phyloP scores from a whole-genome alignment of 2,329 filamentous ascomycete species.

The Graphilbum fragrans region DNA sequence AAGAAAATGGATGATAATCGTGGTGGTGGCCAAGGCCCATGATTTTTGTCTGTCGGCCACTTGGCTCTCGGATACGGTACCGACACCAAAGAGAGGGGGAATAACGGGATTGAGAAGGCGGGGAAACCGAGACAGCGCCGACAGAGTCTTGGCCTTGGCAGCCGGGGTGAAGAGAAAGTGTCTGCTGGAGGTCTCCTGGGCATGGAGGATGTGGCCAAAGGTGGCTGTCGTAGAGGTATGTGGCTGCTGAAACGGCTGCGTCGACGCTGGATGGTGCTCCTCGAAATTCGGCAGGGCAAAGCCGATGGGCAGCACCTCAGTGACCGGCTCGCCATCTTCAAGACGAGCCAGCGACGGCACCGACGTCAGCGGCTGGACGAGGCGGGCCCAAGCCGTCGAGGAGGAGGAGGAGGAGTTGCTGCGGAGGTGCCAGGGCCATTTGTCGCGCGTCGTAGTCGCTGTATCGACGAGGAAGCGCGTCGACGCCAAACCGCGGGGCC shows the following conservation, averaged over 20 bases:
- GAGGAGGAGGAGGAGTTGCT: too few relatives aligned
- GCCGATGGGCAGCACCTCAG: neutral
- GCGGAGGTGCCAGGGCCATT: constrained; percentile 23
- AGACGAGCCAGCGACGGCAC: constrained; percentile 10
- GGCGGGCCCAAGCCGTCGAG: neutral
- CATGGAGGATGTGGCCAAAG: constrained; percentile 40
- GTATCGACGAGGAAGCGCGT: constrained; percentile 21
- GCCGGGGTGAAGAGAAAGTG: neutral
- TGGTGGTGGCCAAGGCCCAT: neutral
- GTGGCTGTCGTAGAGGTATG: constrained; percentile 18
- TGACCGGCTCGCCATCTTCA: neutral
- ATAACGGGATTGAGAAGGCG: too few relatives aligned
- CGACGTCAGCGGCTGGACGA: neutral
- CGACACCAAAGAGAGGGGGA: too few relatives aligned
- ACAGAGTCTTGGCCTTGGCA: too few relatives aligned
- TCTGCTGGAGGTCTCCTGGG: neutral
- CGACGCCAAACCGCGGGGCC: neutral
- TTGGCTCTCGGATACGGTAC: too few relatives aligned
- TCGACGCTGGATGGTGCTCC: neutral
- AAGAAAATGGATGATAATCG: neutral
- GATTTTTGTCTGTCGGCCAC: too few relatives aligned
- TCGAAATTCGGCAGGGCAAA: neutral
- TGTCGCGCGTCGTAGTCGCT: constrained; percentile 15
- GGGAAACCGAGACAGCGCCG: too few relatives aligned
- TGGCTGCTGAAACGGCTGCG: neutral